phyloP scores from a whole-genome alignment of 352 stramenopile species.

The Pythium myriotylum region DNA sequence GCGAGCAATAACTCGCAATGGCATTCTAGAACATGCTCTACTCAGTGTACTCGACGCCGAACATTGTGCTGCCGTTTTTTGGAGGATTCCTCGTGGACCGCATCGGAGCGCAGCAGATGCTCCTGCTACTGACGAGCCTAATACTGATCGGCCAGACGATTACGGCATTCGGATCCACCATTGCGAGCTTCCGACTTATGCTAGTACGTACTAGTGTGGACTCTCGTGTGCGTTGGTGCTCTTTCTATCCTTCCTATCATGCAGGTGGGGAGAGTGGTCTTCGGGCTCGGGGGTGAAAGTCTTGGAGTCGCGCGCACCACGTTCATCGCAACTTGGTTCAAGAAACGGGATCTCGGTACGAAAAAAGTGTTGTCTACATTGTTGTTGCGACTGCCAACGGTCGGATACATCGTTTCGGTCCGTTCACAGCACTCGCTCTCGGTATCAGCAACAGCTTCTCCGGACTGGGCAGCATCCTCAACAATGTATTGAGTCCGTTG shows the following conservation, averaged over 20 bases:
- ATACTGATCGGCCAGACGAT: conserved; percentile 67
- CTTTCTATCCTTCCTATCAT: conserved; percentile 8
- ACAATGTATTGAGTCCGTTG: conserved; percentile 70
- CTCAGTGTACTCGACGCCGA: conserved; percentile 82
- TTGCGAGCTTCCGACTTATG: conserved; percentile 49
- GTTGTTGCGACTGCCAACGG: no score
- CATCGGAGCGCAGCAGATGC: conserved; percentile 58
- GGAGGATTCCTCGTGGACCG: conserved; percentile 77
- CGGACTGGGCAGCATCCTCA: conserved; percentile 76
- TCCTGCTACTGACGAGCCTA: conserved; percentile 64
- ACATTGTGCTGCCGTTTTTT: conserved; percentile 85
- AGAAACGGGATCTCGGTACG: conserved; percentile 68
- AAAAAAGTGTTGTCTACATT: no score
- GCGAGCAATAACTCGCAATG: no score
- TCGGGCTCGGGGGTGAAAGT: conserved; percentile 84
- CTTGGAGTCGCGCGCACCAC: conserved; percentile 74
- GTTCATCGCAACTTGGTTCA: conserved; percentile 84
- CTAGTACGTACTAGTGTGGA: conserved; percentile 22
- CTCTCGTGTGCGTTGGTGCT: not conserved
- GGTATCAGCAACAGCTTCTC: conserved; percentile 74
- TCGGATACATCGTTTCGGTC: no score
- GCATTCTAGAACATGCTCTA: conserved; percentile 79
- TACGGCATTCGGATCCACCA: conserved; percentile 62
- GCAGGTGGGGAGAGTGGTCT: conserved; percentile 76
- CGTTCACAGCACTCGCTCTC: conserved; percentile 66